These are phyloP conservation scores for Globisporangium barbulae DNA, from an alignment of 352 stramenopile genomes.

Conservation along the genomic window DNA sequence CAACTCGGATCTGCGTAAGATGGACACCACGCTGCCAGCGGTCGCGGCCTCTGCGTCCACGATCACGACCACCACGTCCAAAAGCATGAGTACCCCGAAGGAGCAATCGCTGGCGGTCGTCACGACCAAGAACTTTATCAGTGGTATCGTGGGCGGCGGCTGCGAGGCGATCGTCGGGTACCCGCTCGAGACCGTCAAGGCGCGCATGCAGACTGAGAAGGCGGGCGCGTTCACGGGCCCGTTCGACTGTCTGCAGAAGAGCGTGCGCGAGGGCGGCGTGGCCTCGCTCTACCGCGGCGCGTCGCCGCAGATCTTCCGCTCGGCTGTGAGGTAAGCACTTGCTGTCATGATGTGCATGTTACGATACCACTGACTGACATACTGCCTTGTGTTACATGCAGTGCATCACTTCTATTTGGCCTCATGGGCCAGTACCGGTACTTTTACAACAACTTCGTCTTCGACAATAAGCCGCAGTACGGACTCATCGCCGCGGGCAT, in stretches of 20 bases:
- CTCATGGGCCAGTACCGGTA: slow-evolving; percentile 75
- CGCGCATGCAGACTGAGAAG: slow-evolving; percentile 65
- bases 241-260: slow-evolving; percentile 57
- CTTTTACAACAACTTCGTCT: slow-evolving; percentile 63
- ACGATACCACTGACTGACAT: background rate
- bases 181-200: slow-evolving; percentile 65
- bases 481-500: slow-evolving; percentile 50
- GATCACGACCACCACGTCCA: background rate
- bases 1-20: slow-evolving; percentile 3
- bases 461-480: slow-evolving; percentile 45
- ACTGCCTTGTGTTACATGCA: slow-evolving; percentile 13
- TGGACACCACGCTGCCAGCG: slow-evolving; percentile 19
- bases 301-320: slow-evolving; percentile 67
- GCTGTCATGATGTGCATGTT: background rate
- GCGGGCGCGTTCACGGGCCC: slow-evolving; percentile 34
- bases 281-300: slow-evolving; percentile 61
- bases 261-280: slow-evolving; percentile 46
- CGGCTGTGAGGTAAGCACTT: slow-evolving; percentile 43
- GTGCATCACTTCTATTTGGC: slow-evolving; percentile 62
- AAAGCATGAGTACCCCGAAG: background rate
- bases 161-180: slow-evolving; percentile 65
- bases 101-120: slow-evolving; percentile 44
- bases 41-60: slow-evolving; percentile 7
- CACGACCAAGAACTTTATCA: slow-evolving; percentile 63
- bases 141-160: slow-evolving; percentile 48